A percentile compares a stretch with the other conserved stretches of the same genome.
phyloP scores from a whole-genome alignment of 441 rosid genomes.

The Melianthus villosus region DNA sequence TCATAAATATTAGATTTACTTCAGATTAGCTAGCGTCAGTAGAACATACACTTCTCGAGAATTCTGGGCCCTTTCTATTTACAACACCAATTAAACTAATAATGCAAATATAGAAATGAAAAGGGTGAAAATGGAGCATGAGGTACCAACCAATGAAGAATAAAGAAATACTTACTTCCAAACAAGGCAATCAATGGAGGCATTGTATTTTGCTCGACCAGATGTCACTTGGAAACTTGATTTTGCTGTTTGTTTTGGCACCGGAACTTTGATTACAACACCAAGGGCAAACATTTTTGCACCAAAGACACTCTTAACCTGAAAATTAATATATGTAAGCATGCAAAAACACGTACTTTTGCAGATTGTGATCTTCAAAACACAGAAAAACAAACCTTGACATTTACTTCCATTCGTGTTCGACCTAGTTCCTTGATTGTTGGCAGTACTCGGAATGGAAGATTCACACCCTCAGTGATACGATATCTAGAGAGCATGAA shows the following conservation, averaged over 20 bases:
- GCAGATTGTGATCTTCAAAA: neutral
- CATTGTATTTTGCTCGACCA: constrained; percentile 93
- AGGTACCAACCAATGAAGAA: no score
- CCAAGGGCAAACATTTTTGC: constrained; percentile 99
- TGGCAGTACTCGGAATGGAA: constrained; percentile 89
- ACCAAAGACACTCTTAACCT: constrained; percentile 98
- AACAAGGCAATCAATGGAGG: constrained; percentile 59
- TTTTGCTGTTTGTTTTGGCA: constrained; percentile 97
- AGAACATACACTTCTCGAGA: no score
- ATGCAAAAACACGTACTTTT: constrained; percentile 6
- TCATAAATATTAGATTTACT: no score
- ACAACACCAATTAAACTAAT: no score
- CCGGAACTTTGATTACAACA: constrained; percentile 88
- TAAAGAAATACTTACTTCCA: constrained; percentile 1
- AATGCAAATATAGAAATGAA: no score
- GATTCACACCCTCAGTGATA: constrained; percentile 92
- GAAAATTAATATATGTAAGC: constrained; percentile 15
- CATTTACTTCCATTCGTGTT: constrained; percentile 93
- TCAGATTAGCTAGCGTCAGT: no score
- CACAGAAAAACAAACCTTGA: constrained; percentile 30
- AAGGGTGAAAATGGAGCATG: no score
- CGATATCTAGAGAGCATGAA: constrained; percentile 41
- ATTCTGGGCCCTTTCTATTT: no score
- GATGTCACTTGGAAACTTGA: constrained; percentile 91
- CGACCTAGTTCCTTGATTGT: constrained; percentile 95